Evolutionary conservation across 2,329 filamentous ascomycete species (phyloP).

Genomic region (Microsporum ferrugineum): DNA sequence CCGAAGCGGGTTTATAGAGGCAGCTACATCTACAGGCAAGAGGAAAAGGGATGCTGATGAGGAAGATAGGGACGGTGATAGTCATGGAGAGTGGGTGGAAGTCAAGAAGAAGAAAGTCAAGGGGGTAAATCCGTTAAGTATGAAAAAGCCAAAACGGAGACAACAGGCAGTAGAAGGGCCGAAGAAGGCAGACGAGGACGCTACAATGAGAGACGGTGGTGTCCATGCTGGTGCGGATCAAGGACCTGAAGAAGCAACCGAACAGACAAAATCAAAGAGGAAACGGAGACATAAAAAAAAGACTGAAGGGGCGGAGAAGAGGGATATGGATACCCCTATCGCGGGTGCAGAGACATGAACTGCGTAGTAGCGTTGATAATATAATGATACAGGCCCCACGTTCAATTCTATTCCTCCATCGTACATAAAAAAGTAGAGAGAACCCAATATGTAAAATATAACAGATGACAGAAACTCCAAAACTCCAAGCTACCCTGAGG

Average conservation of each 20-base stretch:
- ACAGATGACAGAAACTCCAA: not conserved
- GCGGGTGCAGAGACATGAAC: slow-evolving; percentile 10
- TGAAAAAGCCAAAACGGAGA: slow-evolving; percentile 37
- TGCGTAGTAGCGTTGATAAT: not conserved
- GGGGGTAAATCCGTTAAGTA: slow-evolving; percentile 38
- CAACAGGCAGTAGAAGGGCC: slow-evolving; percentile 14
- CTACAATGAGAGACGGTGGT: slow-evolving; percentile 9
- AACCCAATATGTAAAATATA: not conserved
- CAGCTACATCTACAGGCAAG: slow-evolving; percentile 22
- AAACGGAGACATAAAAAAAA: slow-evolving; percentile 17
- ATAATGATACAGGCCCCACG: not conserved
- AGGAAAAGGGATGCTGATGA: slow-evolving; percentile 22
- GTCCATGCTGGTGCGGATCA: not conserved
- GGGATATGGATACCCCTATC: slow-evolving; percentile 2
- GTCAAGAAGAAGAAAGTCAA: slow-evolving; percentile 32
- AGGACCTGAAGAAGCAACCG: not conserved
- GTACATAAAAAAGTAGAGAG: not conserved
- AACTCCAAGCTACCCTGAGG: not conserved
- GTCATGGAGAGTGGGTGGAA: slow-evolving; percentile 13
- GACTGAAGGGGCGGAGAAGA: slow-evolving; percentile 4
- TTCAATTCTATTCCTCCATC: not conserved
- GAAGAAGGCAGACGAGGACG: slow-evolving; percentile 12
- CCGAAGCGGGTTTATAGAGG: slow-evolving; percentile 29
- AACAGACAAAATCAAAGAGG: slow-evolving; percentile 13
- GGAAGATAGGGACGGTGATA: slow-evolving; percentile 14